Evolutionary conservation across 2,329 filamentous ascomycete species (phyloP).

Genomic region (Mollisia scopiformis): DNA sequence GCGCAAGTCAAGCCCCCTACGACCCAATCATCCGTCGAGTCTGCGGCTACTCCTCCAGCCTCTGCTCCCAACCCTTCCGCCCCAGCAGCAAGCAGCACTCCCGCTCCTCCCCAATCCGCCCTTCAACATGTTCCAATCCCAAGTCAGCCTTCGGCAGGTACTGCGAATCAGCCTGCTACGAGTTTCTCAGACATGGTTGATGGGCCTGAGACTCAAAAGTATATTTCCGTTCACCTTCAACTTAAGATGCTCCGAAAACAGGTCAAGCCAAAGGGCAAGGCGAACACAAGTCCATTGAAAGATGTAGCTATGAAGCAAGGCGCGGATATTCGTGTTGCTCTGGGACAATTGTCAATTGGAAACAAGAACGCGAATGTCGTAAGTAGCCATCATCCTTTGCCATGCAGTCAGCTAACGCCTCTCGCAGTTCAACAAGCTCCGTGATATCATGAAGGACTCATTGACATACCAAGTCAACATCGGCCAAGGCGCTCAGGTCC

Average conservation of each 20-base stretch:
- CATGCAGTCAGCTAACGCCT: neutral
- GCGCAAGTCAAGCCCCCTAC: no score
- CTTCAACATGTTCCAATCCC: neutral
- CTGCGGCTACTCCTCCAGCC: neutral
- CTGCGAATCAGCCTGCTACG: neutral
- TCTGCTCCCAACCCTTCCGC: neutral
- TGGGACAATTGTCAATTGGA: constrained; percentile 73
- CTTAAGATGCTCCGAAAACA: constrained; percentile 64
- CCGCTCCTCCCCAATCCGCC: neutral
- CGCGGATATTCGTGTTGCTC: constrained; percentile 68
- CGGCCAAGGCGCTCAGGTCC: neutral
- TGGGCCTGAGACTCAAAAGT: constrained; percentile 29
- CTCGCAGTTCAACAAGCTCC: constrained; percentile 45
- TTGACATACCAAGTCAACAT: constrained; percentile 27
- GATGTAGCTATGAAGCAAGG: constrained; percentile 35
- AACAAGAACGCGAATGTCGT: constrained; percentile 63
- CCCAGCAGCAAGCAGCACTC: constrained; percentile 1
- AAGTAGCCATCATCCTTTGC: constrained; percentile 31
- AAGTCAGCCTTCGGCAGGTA: neutral
- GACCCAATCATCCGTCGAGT: no score
- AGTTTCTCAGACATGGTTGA: neutral
- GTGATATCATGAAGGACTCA: constrained; percentile 54
- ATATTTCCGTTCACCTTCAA: constrained; percentile 64
- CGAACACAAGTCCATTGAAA: neutral
- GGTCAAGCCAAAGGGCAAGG: constrained; percentile 36